These are phyloP conservation scores for Eucalyptus sp. DNA, from an alignment of 345 rosid genomes.

Conservation along the genomic window DNA sequence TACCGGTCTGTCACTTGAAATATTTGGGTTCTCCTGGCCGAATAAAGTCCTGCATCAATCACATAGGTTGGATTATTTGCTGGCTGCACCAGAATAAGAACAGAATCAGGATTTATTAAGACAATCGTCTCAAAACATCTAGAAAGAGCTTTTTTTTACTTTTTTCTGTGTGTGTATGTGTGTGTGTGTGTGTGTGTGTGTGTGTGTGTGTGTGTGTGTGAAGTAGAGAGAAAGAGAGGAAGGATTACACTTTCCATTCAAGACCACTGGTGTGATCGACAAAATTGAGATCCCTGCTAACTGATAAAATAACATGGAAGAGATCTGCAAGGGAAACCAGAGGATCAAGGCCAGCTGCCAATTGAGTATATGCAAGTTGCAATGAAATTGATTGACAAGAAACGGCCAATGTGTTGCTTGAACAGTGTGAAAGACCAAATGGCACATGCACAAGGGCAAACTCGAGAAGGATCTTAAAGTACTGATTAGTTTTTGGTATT, in stretches of 20 bases:
- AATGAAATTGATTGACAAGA: neutral
- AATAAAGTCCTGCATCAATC: constrained; percentile 76
- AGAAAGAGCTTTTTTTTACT: neutral
- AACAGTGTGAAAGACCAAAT: neutral
- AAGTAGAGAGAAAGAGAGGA: neutral
- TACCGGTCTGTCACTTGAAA: constrained; percentile 81
- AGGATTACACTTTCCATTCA: constrained; percentile 90
- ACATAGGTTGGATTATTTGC: constrained; percentile 77
- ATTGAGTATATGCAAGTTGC: neutral
- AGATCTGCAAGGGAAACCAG: constrained; percentile 25
- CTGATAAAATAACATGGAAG: constrained; percentile 60
- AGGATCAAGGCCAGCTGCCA: neutral
- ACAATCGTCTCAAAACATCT: neutral
- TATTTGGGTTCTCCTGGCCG: constrained; percentile 75
- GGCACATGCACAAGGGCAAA: neutral
- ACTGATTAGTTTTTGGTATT: neutral
- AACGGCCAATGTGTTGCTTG: neutral
- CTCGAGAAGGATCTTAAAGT: neutral
- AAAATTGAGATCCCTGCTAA: constrained; percentile 62
- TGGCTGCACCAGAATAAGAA: constrained; percentile 25
- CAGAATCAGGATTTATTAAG: neutral
- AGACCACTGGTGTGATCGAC: constrained; percentile 81
- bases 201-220: neutral
- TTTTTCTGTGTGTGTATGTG: neutral
- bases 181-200: neutral